These are phyloP conservation scores for Cyclospora cayetanensis DNA, from an alignment of 169 alveolate genomes.

Conservation along the genomic window DNA sequence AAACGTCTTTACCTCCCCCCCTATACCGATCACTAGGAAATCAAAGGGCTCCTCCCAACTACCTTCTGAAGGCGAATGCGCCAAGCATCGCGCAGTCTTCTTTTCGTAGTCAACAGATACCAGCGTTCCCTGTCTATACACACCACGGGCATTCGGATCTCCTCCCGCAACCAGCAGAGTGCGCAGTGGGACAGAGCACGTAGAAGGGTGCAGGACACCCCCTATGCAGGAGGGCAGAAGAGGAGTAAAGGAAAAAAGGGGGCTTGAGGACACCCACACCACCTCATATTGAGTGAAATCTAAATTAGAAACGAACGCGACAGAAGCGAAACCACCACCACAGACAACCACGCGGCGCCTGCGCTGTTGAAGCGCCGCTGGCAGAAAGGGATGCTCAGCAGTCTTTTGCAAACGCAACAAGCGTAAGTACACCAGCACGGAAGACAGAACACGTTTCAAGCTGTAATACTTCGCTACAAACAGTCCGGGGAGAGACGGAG, in stretches of 20 bases:
- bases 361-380: no score
- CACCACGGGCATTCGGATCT: not conserved
- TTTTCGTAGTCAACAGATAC: not conserved
- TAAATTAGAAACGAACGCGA: constrained; percentile 30
- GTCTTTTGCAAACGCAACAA: no score
- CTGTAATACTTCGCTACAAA: no score
- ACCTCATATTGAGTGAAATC: constrained; percentile 61
- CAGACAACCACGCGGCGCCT: constrained; percentile 45
- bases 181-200: constrained; percentile 39
- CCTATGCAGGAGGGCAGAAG: constrained; percentile 50
- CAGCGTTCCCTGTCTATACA: constrained; percentile 33
- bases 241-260: constrained; percentile 69
- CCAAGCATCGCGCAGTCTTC: constrained; percentile 11
- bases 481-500: no score
- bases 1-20: constrained; percentile 72
- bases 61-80: no score
- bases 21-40: constrained; percentile 67
- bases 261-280: constrained; percentile 39
- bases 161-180: constrained; percentile 24
- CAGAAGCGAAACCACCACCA: constrained; percentile 66
- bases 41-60: constrained; percentile 58
- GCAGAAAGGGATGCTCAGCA: no score
- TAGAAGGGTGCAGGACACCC: constrained; percentile 34
- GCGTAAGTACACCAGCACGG: no score
- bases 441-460: no score